Evolutionary conservation across 768 basidiomycete species (phyloP).

Genomic region (Suillus occidentalis): DNA sequence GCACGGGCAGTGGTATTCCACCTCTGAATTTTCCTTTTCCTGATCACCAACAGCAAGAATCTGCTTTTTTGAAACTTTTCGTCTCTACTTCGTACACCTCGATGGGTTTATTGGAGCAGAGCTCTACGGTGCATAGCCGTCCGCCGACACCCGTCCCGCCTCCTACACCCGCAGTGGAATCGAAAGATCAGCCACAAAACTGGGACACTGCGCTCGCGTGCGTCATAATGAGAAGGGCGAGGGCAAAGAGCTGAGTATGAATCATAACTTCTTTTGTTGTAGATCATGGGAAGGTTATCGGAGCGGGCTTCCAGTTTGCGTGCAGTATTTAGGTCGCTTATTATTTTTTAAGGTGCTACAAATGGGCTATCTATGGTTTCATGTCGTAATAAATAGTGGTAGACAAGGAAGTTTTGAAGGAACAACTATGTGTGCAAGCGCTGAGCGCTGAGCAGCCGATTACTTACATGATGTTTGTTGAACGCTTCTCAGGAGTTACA

Average conservation of each 20-base stretch:
- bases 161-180: neutral
- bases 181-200: conserved; percentile 21
- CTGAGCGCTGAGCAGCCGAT: neutral
- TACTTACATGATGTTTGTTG: neutral
- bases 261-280: neutral
- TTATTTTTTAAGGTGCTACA: conserved; percentile 2
- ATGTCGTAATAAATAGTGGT: neutral
- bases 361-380: neutral
- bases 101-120: conserved; percentile 51
- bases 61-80: conserved; percentile 59
- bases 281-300: neutral
- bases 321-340: conserved; percentile 7
- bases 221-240: neutral
- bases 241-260: neutral
- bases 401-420: neutral
- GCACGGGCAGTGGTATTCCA: conserved; percentile 37
- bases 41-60: conserved; percentile 38
- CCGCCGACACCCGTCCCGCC: conserved; percentile 19
- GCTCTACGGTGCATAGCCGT: conserved; percentile 13
- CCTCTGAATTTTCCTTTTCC: conserved; percentile 46
- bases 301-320: neutral
- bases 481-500: neutral
- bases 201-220: conserved; percentile 31
- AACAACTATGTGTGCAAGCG: too few species aligned
- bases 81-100: conserved; percentile 51